Conservation (phyloP, 2,329 filamentous ascomycete species). For the Gnomoniopsis smithogilvyi region DNA sequence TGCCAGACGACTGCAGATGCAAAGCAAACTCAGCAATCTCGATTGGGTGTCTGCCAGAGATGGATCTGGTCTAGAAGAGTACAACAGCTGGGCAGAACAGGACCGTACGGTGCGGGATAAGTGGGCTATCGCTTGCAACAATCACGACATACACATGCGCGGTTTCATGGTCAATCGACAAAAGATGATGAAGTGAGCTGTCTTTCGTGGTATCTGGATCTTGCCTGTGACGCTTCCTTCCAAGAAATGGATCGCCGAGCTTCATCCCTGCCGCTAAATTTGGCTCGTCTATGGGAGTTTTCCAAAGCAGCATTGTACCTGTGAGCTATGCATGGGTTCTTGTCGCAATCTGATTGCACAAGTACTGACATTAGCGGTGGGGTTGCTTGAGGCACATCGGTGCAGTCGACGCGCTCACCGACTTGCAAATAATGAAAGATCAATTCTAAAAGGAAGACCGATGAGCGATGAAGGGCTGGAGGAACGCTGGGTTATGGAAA, state of each 20-base stretch:
- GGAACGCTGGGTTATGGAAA: neutral
- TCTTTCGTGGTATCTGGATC: neutral
- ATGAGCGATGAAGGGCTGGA: neutral
- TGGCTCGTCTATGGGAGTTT: neutral
- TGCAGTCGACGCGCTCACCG: neutral
- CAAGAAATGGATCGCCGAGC: neutral
- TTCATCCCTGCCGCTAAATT: too few species aligned
- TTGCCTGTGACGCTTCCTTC: neutral
- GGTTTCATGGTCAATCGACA: slow-evolving; percentile 51
- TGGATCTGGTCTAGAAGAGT: slow-evolving; percentile 50
- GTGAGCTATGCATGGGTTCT: neutral
- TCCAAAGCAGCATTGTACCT: neutral
- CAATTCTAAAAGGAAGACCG: too few species aligned
- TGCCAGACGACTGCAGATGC: slow-evolving; percentile 44
- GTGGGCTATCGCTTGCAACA: slow-evolving; percentile 58
- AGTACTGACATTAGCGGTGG: neutral
- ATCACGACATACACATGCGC: slow-evolving; percentile 56
- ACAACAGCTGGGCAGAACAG: slow-evolving; percentile 58
- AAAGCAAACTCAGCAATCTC: slow-evolving; percentile 35
- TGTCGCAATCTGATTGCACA: neutral
- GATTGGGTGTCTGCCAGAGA: slow-evolving; percentile 41
- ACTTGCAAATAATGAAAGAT: too few species aligned
- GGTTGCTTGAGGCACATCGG: neutral
- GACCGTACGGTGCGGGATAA: slow-evolving; percentile 60
- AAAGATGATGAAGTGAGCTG: slow-evolving; percentile 37